These are phyloP conservation scores for Pseudonitzschia pungens DNA, from an alignment of 108 stramenopile genomes.

Conservation along the genomic window DNA sequence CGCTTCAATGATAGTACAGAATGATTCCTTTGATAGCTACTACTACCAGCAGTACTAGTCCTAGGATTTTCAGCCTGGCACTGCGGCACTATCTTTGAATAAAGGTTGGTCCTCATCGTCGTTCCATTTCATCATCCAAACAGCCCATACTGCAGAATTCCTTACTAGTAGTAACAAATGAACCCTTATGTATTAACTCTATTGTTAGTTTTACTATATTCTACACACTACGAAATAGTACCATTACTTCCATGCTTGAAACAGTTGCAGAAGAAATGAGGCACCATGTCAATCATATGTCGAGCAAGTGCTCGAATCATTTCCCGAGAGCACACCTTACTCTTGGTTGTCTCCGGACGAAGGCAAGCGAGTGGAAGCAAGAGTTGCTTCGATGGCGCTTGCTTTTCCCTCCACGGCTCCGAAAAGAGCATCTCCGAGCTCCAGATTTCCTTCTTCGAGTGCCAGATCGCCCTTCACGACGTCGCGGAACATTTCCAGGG, in stretches of 20 bases:
- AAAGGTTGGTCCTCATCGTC: too few species aligned
- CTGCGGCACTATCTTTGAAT: too few species aligned
- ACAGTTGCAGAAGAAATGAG: neutral
- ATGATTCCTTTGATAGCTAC: too few species aligned
- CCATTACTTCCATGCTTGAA: too few species aligned
- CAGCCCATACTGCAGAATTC: too few species aligned
- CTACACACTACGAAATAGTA: neutral
- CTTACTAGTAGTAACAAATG: too few species aligned
- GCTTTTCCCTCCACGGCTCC: conserved; percentile 83
- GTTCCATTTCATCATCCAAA: too few species aligned
- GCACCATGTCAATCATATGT: neutral
- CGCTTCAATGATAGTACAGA: too few species aligned
- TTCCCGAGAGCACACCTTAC: neutral
- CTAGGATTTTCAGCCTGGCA: too few species aligned
- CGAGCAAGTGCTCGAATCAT: neutral
- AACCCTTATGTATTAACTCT: too few species aligned
- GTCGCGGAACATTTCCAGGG: conserved; percentile 87
- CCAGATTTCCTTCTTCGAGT: conserved; percentile 80
- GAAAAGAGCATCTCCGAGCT: conserved; percentile 85
- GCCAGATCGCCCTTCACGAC: conserved; percentile 87
- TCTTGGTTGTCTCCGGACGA: conserved; percentile 1
- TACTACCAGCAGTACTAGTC: too few species aligned
- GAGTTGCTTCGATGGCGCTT: conserved; percentile 74
- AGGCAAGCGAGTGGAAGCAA: conserved; percentile 15
- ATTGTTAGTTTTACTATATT: neutral